These are phyloP conservation scores for Apiospora malaysiana DNA, from an alignment of 2,329 filamentous ascomycete species.

Conservation along the genomic window DNA sequence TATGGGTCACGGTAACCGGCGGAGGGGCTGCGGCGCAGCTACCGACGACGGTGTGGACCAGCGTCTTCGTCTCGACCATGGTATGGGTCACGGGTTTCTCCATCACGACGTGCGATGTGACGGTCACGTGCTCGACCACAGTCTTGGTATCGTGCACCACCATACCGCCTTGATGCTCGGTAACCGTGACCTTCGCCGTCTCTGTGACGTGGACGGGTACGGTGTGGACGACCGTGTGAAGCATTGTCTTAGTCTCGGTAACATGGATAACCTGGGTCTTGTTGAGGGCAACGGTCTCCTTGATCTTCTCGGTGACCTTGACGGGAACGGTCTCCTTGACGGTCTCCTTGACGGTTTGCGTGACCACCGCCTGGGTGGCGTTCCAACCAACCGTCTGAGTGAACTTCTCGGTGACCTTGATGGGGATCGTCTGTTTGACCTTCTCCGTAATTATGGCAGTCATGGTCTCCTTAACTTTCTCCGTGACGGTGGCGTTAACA, in stretches of 20 bases:
- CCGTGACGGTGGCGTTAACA: background rate
- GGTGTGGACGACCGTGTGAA: background rate
- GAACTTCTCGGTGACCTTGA: constrained; percentile 2
- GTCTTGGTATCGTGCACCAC: constrained; percentile 11
- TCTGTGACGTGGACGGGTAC: background rate
- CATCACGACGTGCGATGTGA: constrained; percentile 5
- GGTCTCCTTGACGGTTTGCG: background rate
- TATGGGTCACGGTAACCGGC: background rate
- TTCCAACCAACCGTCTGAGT: constrained; percentile 1
- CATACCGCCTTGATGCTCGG: background rate
- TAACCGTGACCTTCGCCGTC: background rate
- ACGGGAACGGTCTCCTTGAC: background rate
- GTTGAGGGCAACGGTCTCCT: background rate
- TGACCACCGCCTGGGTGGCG: constrained; percentile 1
- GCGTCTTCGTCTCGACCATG: background rate
- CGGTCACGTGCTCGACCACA: background rate
- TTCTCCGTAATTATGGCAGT: background rate
- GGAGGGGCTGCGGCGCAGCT: background rate
- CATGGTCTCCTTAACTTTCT: background rate
- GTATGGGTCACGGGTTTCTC: constrained; percentile 5
- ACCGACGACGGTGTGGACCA: constrained; percentile 3
- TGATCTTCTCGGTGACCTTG: background rate
- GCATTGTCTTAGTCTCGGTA: background rate
- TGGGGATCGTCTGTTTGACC: background rate
- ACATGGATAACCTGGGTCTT: background rate